These are phyloP conservation scores for Physaria fendleri DNA, from an alignment of 345 rosid genomes.

Conservation along the genomic window DNA sequence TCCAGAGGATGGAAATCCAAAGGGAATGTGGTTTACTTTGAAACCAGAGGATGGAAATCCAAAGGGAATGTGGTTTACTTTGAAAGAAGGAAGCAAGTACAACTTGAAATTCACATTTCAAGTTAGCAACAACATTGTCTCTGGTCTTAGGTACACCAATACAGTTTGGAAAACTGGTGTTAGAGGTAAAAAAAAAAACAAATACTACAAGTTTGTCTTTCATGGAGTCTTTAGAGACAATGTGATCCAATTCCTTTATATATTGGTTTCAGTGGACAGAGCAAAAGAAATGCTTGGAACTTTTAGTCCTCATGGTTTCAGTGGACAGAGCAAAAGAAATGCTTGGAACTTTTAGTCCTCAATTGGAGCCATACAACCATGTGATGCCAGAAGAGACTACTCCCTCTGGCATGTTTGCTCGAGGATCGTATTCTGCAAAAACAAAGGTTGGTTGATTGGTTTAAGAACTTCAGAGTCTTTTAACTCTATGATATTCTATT, in stretches of 20 bases:
- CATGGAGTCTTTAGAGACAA: neutral
- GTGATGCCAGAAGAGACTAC: constrained; percentile 63
- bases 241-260: neutral
- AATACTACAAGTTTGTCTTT: neutral
- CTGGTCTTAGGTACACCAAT: constrained; percentile 74
- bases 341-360: constrained; percentile 83
- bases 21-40: no score
- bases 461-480: neutral
- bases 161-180: constrained; percentile 73
- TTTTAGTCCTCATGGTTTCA: constrained; percentile 52
- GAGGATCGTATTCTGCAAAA: constrained; percentile 73
- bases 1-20: constrained; percentile 52
- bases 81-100: constrained; percentile 71
- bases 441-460: constrained; percentile 50
- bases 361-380: constrained; percentile 55
- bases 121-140: constrained; percentile 75
- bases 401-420: constrained; percentile 68
- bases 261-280: constrained; percentile 47
- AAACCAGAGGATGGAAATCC: no score
- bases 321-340: constrained; percentile 66
- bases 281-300: constrained; percentile 73
- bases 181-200: constrained; percentile 46
- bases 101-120: constrained; percentile 52
- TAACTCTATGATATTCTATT: neutral
- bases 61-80: constrained; percentile 69